Evolutionary conservation across 2,329 filamentous ascomycete genomes (phyloP).

Genomic region (Thelonectria olida): DNA sequence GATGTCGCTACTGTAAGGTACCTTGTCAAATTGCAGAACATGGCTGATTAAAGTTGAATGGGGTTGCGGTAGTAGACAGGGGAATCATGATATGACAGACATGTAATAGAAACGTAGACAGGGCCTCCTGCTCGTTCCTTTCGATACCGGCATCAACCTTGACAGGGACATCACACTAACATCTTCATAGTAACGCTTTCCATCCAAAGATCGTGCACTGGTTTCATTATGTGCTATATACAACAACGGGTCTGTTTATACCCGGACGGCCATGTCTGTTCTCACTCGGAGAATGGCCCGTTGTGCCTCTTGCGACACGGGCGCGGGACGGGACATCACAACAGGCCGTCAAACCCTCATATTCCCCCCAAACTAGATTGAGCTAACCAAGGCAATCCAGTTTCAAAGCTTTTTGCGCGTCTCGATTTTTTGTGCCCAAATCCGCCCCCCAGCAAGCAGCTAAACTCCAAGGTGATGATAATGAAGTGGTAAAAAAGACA

Average conservation of each 20-base stretch:
- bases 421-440: conserved; percentile 18
- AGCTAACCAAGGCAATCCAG: conserved; percentile 7
- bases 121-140: too few species aligned
- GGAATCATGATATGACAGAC: too few species aligned
- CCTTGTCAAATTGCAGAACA: background rate
- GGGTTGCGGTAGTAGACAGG: too few species aligned
- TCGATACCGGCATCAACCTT: too few species aligned
- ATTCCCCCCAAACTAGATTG: conserved; percentile 6
- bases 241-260: conserved; percentile 15
- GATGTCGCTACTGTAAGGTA: background rate
- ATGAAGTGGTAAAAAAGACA: conserved; percentile 14
- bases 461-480: conserved; percentile 20
- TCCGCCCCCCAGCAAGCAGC: conserved; percentile 12
- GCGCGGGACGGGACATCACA: conserved; percentile 2
- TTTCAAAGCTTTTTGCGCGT: conserved; percentile 15
- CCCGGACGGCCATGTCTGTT: conserved; percentile 14
- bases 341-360: background rate
- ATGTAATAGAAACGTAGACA: too few species aligned
- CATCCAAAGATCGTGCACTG: conserved; percentile 12
- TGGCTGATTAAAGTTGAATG: too few species aligned
- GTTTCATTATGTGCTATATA: conserved; percentile 35
- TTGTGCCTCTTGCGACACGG: conserved; percentile 1
- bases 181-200: background rate
- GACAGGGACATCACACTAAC: background rate
- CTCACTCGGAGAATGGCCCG: conserved; percentile 4